phyloP scores from a whole-genome alignment of 768 basidiomycete genomes.

The Boletus huronensis region DNA sequence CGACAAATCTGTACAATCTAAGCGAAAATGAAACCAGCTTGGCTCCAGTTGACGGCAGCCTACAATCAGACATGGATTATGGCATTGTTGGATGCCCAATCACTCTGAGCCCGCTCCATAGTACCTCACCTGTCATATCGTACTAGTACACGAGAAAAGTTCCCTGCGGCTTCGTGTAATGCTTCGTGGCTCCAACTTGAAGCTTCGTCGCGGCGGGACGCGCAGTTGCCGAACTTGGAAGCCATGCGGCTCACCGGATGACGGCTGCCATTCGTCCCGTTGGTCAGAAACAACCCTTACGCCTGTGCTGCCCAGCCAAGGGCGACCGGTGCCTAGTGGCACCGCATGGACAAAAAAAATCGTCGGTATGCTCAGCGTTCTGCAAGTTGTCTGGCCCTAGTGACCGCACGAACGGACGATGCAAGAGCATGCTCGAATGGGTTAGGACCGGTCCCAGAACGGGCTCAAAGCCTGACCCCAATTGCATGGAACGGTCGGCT shows the following conservation, averaged over 20 bases:
- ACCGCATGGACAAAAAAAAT: neutral
- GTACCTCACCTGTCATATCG: slow-evolving; percentile 5
- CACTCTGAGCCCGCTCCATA: neutral
- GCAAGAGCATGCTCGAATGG: slow-evolving; percentile 5
- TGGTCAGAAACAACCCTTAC: neutral
- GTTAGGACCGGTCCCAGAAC: slow-evolving; percentile 15
- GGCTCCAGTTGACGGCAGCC: slow-evolving; percentile 11
- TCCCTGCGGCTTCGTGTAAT: slow-evolving; percentile 9
- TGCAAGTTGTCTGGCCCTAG: too few relatives aligned
- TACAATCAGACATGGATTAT: slow-evolving; percentile 5
- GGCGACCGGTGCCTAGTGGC: neutral
- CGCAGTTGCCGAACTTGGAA: slow-evolving; percentile 20
- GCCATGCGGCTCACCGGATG: slow-evolving; percentile 19
- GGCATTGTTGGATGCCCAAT: slow-evolving; percentile 13
- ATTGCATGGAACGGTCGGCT: slow-evolving; percentile 25
- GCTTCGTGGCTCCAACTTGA: slow-evolving; percentile 20
- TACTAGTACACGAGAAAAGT: too few relatives aligned
- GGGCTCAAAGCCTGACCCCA: slow-evolving; percentile 24
- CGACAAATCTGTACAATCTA: slow-evolving; percentile 18
- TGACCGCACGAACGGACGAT: too few relatives aligned
- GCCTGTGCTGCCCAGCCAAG: neutral
- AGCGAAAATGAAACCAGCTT: slow-evolving; percentile 3
- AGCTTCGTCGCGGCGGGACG: slow-evolving; percentile 7
- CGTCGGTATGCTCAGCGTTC: too few relatives aligned
- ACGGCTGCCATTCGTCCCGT: slow-evolving; percentile 18